phyloP scores from a whole-genome alignment of 108 stramenopile species.

The Craspedostauros australis region DNA sequence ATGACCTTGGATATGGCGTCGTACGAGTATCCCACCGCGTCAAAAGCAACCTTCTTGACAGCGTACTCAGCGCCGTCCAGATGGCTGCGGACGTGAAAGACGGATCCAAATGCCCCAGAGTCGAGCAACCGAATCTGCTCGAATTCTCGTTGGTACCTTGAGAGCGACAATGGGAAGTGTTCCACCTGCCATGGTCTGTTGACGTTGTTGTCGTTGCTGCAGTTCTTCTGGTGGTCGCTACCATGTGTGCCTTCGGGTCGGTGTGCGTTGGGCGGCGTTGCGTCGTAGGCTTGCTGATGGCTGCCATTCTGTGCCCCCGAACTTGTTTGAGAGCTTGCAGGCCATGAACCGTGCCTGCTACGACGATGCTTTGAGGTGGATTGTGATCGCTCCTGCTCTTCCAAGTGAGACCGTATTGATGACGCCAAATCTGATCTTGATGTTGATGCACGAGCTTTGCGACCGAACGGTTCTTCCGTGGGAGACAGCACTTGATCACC shows the following conservation, averaged over 20 bases:
- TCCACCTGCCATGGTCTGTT: constrained; percentile 58
- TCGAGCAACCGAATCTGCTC: constrained; percentile 56
- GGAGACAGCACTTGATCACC: too few relatives aligned
- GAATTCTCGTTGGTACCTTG: constrained; percentile 84
- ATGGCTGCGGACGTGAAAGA: constrained; percentile 78
- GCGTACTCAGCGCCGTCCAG: constrained; percentile 82
- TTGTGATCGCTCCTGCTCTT: constrained; percentile 39
- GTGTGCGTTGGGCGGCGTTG: constrained; percentile 1
- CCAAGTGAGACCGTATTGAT: constrained; percentile 49
- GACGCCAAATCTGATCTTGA: constrained; percentile 50
- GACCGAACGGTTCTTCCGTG: too few relatives aligned
- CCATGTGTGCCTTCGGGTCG: not conserved
- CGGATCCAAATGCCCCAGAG: constrained; percentile 84
- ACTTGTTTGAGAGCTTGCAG: too few relatives aligned
- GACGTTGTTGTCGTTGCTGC: not conserved
- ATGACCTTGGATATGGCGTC: constrained; percentile 64
- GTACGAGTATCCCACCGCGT: constrained; percentile 64
- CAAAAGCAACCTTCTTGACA: constrained; percentile 69
- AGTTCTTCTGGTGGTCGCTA: not conserved
- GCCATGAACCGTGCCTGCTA: too few relatives aligned
- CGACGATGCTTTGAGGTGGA: too few relatives aligned
- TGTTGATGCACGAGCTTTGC: too few relatives aligned
- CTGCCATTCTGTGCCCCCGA: too few relatives aligned
- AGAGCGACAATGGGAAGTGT: constrained; percentile 69
- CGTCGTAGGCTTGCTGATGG: constrained; percentile 5